phyloP scores from a whole-genome alignment of 345 rosid species.

The Populus davidiana region DNA sequence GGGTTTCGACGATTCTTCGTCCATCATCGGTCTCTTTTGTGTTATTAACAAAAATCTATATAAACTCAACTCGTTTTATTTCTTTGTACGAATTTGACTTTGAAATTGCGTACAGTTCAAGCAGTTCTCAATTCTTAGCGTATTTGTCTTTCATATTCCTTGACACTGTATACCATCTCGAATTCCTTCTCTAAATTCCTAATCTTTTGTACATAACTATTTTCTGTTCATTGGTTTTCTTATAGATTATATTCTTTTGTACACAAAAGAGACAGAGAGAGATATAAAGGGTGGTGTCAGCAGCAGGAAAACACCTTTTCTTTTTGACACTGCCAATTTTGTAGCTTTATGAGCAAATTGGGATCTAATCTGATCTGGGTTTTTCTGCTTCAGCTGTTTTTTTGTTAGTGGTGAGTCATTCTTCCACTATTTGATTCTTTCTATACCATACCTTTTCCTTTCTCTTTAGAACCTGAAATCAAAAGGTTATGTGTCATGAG shows the following conservation, averaged over 20 bases:
- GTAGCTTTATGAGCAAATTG: slow-evolving; percentile 33
- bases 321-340: slow-evolving; percentile 16
- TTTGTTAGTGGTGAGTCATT: slow-evolving; percentile 43
- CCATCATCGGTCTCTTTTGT: slow-evolving; percentile 19
- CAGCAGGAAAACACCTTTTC: slow-evolving; percentile 7
- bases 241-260: slow-evolving; percentile 16
- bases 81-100: slow-evolving; percentile 36
- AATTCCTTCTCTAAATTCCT: not conserved
- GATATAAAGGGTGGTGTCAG: slow-evolving; percentile 11
- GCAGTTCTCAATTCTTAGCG: slow-evolving; percentile 27
- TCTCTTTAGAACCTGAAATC: slow-evolving; percentile 21
- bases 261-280: slow-evolving; percentile 7
- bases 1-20: slow-evolving; percentile 30
- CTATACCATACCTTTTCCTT: not conserved
- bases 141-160: slow-evolving; percentile 25
- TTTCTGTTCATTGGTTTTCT: slow-evolving; percentile 14
- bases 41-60: not conserved
- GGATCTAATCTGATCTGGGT: slow-evolving; percentile 61
- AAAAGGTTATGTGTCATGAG: slow-evolving; percentile 25
- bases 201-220: slow-evolving; percentile 21
- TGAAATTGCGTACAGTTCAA: slow-evolving; percentile 41
- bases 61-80: not conserved
- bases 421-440: slow-evolving; percentile 33
- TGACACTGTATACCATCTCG: slow-evolving; percentile 17
- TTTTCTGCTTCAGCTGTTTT: slow-evolving; percentile 33